These are phyloP conservation scores for Aspergillus sp. DNA, from an alignment of 2,329 filamentous ascomycete species.

Conservation along the genomic window DNA sequence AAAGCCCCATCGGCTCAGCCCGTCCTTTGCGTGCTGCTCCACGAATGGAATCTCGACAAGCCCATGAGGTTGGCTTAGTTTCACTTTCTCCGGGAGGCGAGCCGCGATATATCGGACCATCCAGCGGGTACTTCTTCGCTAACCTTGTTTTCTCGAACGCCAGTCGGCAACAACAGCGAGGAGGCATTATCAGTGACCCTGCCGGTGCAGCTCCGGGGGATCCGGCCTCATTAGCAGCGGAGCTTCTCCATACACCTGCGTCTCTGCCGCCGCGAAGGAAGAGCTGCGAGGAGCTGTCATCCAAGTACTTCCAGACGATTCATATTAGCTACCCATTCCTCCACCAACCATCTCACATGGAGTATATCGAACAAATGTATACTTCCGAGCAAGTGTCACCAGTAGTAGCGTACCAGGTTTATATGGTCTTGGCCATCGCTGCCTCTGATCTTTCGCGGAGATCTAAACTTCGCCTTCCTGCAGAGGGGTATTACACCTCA, in stretches of 20 bases:
- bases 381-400: conserved; percentile 24
- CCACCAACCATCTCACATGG: conserved; percentile 45
- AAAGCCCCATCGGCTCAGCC: not conserved
- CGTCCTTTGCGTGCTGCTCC: not conserved
- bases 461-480: conserved; percentile 46
- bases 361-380: conserved; percentile 39
- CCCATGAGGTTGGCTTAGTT: conserved; percentile 56
- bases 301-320: conserved; percentile 51
- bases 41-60: conserved; percentile 18
- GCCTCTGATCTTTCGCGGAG: conserved; percentile 48
- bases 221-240: conserved; percentile 22
- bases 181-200: not conserved
- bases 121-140: conserved; percentile 56
- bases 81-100: conserved; percentile 51
- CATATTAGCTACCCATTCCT: conserved; percentile 53
- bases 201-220: not conserved
- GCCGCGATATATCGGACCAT: conserved; percentile 54
- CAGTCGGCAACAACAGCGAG: conserved; percentile 22
- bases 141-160: conserved; percentile 48
- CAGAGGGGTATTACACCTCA: conserved; percentile 51
- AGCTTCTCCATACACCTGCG: conserved; percentile 29
- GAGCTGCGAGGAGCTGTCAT: conserved; percentile 43
- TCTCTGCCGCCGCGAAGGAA: conserved; percentile 32
- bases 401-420: conserved; percentile 47
- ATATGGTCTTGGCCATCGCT: conserved; percentile 55